A percentile compares a stretch with the other conserved stretches of the same genome.
These are phyloP conservation scores for Tolypocladium inflatum DNA, from an alignment of 2,329 filamentous ascomycete genomes.

Conservation along the genomic window DNA sequence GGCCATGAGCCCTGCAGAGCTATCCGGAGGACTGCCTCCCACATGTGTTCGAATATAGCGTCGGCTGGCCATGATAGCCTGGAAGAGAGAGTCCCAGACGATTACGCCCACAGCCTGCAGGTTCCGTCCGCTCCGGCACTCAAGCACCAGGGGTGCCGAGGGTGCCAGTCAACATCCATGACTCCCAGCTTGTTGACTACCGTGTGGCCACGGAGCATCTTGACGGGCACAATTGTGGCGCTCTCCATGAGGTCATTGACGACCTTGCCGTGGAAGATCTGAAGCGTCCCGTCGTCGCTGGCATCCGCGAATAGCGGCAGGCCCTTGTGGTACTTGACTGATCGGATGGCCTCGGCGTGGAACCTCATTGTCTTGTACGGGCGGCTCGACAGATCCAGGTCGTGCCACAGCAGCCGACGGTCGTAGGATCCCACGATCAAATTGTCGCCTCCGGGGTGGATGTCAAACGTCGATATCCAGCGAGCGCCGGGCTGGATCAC, in stretches of 20 bases:
- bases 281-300: constrained; percentile 86
- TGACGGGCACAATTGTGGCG: constrained; percentile 90
- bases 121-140: constrained; percentile 92
- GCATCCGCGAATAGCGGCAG: constrained; percentile 87
- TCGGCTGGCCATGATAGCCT: background rate
- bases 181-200: constrained; percentile 81
- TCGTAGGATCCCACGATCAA: constrained; percentile 93
- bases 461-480: constrained; percentile 87
- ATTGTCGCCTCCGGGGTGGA: constrained; percentile 90
- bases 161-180: constrained; percentile 94
- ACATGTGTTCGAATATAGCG: background rate
- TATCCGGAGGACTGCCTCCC: background rate
- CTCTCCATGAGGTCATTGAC: constrained; percentile 93
- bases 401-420: constrained; percentile 89
- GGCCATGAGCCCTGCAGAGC: background rate
- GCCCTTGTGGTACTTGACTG: constrained; percentile 77
- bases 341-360: constrained; percentile 83
- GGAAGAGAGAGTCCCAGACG: background rate
- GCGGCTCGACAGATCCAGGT: constrained; percentile 79
- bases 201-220: constrained; percentile 85
- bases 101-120: constrained; percentile 74
- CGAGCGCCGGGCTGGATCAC: constrained; percentile 87
- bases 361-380: constrained; percentile 97
- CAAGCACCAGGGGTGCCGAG: constrained; percentile 84
- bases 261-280: constrained; percentile 96